Evolutionary conservation across 208 protist genomes (phyloP).

Genomic region (Wallacemonas sp.): DNA sequence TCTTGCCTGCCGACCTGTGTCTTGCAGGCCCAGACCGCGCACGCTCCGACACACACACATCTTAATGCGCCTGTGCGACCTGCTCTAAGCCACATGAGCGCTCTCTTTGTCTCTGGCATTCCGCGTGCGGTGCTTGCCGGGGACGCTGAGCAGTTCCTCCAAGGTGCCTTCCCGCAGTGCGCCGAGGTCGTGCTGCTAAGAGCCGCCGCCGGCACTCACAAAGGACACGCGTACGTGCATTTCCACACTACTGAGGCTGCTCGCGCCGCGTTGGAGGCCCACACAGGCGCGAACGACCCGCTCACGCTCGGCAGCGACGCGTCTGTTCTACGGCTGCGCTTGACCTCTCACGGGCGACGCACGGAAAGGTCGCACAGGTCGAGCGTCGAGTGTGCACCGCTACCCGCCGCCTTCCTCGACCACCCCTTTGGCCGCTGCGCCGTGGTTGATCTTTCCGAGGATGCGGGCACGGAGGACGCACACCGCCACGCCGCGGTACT

Average conservation of each 20-base stretch:
- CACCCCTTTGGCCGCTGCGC: background rate
- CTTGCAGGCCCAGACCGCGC: too few relatives aligned
- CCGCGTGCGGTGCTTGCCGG: conserved; percentile 14
- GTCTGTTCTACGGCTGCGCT: background rate
- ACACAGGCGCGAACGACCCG: background rate
- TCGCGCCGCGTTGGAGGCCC: background rate
- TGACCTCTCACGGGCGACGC: too few relatives aligned
- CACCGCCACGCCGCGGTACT: background rate
- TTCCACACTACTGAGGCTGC: conserved; percentile 14
- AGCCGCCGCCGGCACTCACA: conserved; percentile 20
- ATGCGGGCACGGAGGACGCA: background rate
- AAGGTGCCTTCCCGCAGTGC: conserved; percentile 17
- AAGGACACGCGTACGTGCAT: conserved; percentile 49
- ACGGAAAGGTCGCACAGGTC: background rate
- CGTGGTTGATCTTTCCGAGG: background rate
- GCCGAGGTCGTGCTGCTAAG: conserved; percentile 22
- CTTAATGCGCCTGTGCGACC: too few relatives aligned
- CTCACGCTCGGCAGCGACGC: background rate
- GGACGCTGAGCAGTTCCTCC: conserved; percentile 26
- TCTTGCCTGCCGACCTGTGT: too few relatives aligned
- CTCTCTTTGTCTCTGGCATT: conserved; percentile 49
- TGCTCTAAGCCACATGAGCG: too few relatives aligned
- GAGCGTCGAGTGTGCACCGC: background rate
- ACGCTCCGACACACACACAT: too few relatives aligned
- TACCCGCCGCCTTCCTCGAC: background rate